phyloP scores from a whole-genome alignment of 2,329 filamentous ascomycete genomes.

The Aspergillus versicolor region DNA sequence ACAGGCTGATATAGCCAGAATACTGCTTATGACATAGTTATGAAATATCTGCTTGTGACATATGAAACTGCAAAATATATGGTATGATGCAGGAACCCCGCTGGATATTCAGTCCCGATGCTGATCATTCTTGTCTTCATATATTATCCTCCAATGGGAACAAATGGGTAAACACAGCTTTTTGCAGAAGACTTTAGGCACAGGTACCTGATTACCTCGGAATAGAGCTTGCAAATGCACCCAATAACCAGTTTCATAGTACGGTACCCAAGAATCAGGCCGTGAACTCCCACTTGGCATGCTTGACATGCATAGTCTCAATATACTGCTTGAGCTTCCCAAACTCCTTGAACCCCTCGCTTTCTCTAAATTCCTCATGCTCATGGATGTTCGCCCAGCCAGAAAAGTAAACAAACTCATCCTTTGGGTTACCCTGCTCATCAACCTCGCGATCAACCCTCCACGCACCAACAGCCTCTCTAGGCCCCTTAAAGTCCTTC shows the following conservation, averaged over 20 bases:
- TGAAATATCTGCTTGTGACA: too few relatives aligned
- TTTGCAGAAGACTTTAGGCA: background rate
- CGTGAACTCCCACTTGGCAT: slow-evolving; percentile 13
- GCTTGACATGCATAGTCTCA: slow-evolving; percentile 28
- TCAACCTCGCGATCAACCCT: slow-evolving; percentile 32
- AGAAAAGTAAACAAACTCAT: slow-evolving; percentile 44
- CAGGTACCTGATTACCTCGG: background rate
- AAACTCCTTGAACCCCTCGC: slow-evolving; percentile 18
- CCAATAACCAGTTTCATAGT: too few relatives aligned
- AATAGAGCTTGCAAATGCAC: background rate
- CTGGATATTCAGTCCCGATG: background rate
- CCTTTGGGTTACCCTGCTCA: background rate
- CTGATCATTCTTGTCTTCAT: background rate
- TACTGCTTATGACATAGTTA: too few relatives aligned
- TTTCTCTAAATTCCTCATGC: slow-evolving; percentile 30
- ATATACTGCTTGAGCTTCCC: slow-evolving; percentile 22
- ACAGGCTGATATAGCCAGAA: too few relatives aligned
- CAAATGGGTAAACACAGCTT: background rate
- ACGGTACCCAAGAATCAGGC: background rate
- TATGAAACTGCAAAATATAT: too few relatives aligned
- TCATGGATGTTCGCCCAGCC: slow-evolving; percentile 40
- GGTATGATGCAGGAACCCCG: too few relatives aligned
- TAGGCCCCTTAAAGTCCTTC: slow-evolving; percentile 27
- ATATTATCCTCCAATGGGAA: background rate
- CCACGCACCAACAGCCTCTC: slow-evolving; percentile 38